phyloP scores from a whole-genome alignment of 306 rosid genomes.

The Oemleria cerasiformis region DNA sequence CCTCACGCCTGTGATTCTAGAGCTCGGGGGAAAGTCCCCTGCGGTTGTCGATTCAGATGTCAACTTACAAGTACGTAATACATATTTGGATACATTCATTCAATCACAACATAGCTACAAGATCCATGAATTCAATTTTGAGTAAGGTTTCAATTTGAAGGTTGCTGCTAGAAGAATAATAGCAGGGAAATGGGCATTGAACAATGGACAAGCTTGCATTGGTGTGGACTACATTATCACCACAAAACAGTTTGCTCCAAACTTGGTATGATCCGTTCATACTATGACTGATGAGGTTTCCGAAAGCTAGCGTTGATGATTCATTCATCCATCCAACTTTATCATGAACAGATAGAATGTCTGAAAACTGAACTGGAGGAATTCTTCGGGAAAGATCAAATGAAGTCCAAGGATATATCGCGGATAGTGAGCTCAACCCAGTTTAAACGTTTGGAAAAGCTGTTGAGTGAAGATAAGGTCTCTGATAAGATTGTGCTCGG shows the following conservation, averaged over 20 bases:
- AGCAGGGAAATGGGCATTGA: slow-evolving; percentile 77
- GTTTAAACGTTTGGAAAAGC: slow-evolving; percentile 51
- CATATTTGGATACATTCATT: too few species aligned
- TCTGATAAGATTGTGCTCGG: slow-evolving; percentile 68
- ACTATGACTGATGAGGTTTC: too few species aligned
- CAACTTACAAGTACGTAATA: slow-evolving; percentile 62
- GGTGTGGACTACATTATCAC: slow-evolving; percentile 75
- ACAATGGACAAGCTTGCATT: slow-evolving; percentile 84
- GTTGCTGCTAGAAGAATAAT: slow-evolving; percentile 70
- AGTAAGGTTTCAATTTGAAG: slow-evolving; percentile 22
- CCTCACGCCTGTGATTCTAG: slow-evolving; percentile 76
- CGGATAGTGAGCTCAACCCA: slow-evolving; percentile 64
- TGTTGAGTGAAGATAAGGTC: slow-evolving; percentile 62
- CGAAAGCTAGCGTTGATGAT: too few species aligned
- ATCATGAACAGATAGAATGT: slow-evolving; percentile 45
- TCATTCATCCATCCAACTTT: too few species aligned
- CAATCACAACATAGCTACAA: too few species aligned
- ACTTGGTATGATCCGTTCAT: slow-evolving; percentile 42
- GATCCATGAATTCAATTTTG: too few species aligned
- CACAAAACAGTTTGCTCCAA: slow-evolving; percentile 65
- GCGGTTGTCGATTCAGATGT: slow-evolving; percentile 75
- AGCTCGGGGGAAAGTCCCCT: slow-evolving; percentile 90
- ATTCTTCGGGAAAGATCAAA: slow-evolving; percentile 55
- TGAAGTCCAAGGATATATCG: slow-evolving; percentile 60
- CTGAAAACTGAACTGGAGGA: slow-evolving; percentile 46